Conservation (phyloP, 139 green algal genomes). For the Zygnema circumcarinatum region DNA sequence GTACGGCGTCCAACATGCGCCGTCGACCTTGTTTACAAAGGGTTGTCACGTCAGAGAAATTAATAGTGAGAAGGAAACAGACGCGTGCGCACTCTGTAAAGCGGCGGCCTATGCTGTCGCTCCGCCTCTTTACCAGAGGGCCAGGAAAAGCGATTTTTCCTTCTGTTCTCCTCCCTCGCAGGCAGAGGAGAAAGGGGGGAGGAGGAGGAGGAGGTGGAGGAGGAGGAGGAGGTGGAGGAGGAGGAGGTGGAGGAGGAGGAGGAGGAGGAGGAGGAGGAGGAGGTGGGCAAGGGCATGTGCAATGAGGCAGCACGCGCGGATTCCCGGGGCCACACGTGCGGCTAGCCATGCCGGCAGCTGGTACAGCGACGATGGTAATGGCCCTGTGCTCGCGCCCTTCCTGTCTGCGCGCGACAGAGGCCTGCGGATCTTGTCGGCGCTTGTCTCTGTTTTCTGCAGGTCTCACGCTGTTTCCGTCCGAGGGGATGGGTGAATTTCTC, state of each 20-base stretch:
- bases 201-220: no score
- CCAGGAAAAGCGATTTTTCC: no score
- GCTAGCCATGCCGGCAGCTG: conserved; percentile 39
- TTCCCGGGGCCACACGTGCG: not conserved
- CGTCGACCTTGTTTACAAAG: no score
- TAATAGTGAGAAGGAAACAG: no score
- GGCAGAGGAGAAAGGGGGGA: no score
- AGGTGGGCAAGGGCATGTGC: not conserved
- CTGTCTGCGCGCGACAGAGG: not conserved
- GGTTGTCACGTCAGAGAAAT: no score
- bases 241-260: not conserved
- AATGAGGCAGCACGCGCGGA: not conserved
- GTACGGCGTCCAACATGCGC: no score
- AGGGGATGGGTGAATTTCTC: not conserved
- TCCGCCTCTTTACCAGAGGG: no score
- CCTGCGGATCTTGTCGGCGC: not conserved
- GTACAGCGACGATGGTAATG: conserved; percentile 33
- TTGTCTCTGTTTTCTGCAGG: not conserved
- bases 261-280: not conserved
- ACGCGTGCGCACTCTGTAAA: no score
- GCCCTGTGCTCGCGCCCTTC: not conserved
- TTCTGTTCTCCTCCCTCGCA: no score
- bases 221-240: no score
- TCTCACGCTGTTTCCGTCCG: not conserved
- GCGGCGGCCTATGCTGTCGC: no score